These are phyloP conservation scores for Clavispora vitiphila DNA, from an alignment of 805 yeast genomes.

Conservation along the genomic window DNA sequence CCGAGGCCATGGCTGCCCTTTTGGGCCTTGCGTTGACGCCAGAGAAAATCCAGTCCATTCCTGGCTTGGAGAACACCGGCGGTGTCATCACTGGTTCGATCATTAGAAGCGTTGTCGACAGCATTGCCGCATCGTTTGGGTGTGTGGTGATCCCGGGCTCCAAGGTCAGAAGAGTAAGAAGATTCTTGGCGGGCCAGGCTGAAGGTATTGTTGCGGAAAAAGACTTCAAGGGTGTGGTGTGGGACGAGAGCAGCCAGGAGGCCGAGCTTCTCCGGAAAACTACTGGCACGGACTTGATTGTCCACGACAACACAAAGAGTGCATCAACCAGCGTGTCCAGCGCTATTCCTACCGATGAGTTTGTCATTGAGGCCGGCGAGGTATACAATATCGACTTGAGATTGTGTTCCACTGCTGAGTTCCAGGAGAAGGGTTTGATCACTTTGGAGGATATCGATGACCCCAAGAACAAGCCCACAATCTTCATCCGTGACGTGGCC, in stretches of 20 bases:
- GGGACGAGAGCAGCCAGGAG: constrained; percentile 84
- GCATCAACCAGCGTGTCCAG: constrained; percentile 29
- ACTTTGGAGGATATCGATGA: constrained; percentile 65
- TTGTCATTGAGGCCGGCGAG: constrained; percentile 72
- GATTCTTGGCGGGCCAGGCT: constrained; percentile 94
- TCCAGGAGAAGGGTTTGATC: constrained; percentile 57
- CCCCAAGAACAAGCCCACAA: constrained; percentile 59
- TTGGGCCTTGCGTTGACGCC: constrained; percentile 72
- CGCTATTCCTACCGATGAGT: constrained; percentile 74
- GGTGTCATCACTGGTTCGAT: constrained; percentile 57
- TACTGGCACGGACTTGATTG: constrained; percentile 12
- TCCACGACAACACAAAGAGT: constrained; percentile 10
- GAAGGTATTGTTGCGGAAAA: constrained; percentile 88
- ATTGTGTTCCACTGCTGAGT: constrained; percentile 61
- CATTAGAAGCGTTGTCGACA: constrained; percentile 73
- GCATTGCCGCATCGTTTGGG: constrained; percentile 78
- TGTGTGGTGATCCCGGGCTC: constrained; percentile 91
- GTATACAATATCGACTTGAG: constrained; percentile 79
- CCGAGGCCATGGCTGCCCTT: constrained; percentile 75
- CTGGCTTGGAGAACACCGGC: constrained; percentile 18
- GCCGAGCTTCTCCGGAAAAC: constrained; percentile 41
- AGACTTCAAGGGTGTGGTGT: constrained; percentile 87
- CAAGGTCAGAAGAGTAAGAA: constrained; percentile 82
- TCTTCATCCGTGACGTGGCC: constrained; percentile 84
- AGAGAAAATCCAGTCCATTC: constrained; percentile 49